Conservation (phyloP, 805 yeast genomes). For the Lachancea sp. region DNA sequence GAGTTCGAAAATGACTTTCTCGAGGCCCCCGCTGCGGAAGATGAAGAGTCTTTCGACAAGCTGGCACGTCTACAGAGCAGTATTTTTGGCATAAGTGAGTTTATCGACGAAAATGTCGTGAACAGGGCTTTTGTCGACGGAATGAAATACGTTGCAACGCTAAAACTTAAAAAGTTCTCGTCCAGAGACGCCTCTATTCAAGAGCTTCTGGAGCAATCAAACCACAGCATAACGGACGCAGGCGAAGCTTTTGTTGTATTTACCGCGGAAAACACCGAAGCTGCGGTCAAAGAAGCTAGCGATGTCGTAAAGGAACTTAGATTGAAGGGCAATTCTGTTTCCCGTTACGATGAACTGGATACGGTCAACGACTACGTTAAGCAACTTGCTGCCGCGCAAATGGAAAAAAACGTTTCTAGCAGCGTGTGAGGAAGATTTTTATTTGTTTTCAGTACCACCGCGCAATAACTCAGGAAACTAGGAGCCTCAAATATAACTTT, state of each 20-base stretch:
- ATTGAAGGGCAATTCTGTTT: constrained; percentile 30
- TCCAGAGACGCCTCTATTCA: constrained; percentile 41
- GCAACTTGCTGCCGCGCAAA: constrained; percentile 21
- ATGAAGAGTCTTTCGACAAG: constrained; percentile 55
- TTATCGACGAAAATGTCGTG: constrained; percentile 50
- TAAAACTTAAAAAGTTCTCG: constrained; percentile 55
- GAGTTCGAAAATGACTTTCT: constrained; percentile 58
- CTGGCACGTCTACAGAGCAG: constrained; percentile 76
- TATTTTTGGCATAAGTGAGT: constrained; percentile 74
- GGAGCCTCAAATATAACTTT: background rate
- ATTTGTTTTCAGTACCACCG: too few relatives aligned
- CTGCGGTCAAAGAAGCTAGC: constrained; percentile 37
- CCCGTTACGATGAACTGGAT: constrained; percentile 33
- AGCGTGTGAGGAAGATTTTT: too few relatives aligned
- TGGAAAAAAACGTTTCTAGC: constrained; percentile 2
- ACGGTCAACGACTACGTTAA: constrained; percentile 31
- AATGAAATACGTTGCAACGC: constrained; percentile 56
- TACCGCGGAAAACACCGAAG: constrained; percentile 39
- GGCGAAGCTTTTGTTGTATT: constrained; percentile 45
- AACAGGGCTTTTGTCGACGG: constrained; percentile 62
- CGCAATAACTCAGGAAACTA: too few relatives aligned
- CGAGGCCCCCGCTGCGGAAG: constrained; percentile 46
- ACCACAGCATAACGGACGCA: constrained; percentile 26
- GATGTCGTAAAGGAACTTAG: constrained; percentile 43
- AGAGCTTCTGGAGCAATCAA: constrained; percentile 21